Percentiles rank a stretch among this genome's conserved stretches.
Conservation (phyloP, 116 monocot species). For the Trichopus zeylanicus region DNA sequence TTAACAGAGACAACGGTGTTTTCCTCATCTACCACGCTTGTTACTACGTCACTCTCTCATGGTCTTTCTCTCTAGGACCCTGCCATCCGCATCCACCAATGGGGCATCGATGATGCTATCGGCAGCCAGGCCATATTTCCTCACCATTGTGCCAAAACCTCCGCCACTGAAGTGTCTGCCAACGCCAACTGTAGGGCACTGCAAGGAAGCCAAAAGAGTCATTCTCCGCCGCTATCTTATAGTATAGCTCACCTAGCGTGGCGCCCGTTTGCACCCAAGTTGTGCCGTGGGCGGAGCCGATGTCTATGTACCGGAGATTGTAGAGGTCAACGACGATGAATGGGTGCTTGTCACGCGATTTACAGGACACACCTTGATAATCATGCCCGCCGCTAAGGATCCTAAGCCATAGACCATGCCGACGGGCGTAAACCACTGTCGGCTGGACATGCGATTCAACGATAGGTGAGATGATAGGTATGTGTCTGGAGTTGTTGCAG, state of each 20-base stretch:
- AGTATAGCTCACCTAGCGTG: slow-evolving; percentile 22
- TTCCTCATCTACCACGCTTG: too few species aligned
- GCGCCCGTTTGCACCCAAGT: slow-evolving; percentile 35
- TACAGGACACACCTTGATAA: slow-evolving; percentile 58
- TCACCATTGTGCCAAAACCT: slow-evolving; percentile 17
- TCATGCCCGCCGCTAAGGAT: slow-evolving; percentile 51
- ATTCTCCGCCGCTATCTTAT: slow-evolving; percentile 4
- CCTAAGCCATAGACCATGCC: slow-evolving; percentile 13
- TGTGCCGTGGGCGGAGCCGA: slow-evolving; percentile 10
- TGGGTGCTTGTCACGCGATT: slow-evolving; percentile 2
- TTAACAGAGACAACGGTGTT: too few species aligned
- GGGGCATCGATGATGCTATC: slow-evolving; percentile 27
- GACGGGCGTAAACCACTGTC: slow-evolving; percentile 15
- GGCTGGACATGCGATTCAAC: slow-evolving; percentile 24
- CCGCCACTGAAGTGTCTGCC: slow-evolving; percentile 32
- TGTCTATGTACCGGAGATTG: slow-evolving; percentile 13
- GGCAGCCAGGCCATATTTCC: slow-evolving; percentile 14
- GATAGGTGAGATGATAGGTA: slow-evolving; percentile 26
- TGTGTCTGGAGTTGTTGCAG: slow-evolving; percentile 9
- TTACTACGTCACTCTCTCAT: too few species aligned
- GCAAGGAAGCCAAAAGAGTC: slow-evolving; percentile 19
- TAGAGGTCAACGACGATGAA: slow-evolving; percentile 35
- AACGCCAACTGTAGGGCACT: slow-evolving; percentile 26
- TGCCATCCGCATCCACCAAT: slow-evolving; percentile 9
- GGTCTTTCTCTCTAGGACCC: slow-evolving; percentile 12